Percentiles rank a stretch among this genome's conserved stretches.
These are phyloP conservation scores for Dactylellina leptospora DNA, from an alignment of 2,329 filamentous ascomycete genomes.

Conservation along the genomic window DNA sequence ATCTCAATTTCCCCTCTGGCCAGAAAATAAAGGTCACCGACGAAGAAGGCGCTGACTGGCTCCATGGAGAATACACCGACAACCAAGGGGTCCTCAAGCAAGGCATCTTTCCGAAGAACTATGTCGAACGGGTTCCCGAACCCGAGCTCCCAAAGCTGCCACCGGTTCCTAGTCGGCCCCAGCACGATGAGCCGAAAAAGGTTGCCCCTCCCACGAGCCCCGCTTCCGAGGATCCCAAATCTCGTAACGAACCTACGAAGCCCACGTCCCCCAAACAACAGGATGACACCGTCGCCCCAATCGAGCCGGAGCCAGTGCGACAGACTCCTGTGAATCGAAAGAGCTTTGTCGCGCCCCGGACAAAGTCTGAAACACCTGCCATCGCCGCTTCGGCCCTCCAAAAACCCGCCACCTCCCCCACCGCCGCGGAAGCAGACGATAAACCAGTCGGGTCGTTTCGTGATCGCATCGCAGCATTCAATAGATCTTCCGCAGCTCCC, in stretches of 20 bases:
- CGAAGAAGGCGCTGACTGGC: conserved; percentile 93
- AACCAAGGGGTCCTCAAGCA: conserved; percentile 76
- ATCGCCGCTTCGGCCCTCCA: conserved; percentile 55
- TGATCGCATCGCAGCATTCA: conserved; percentile 97
- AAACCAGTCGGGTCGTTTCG: conserved; percentile 73
- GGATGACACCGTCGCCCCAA: neutral
- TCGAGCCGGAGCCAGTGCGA: conserved; percentile 24
- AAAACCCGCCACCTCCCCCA: conserved; percentile 27
- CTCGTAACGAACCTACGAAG: conserved; percentile 4
- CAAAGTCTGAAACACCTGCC: conserved; percentile 56
- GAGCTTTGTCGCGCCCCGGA: conserved; percentile 49
- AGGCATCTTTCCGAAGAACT: conserved; percentile 94
- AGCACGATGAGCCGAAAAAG: conserved; percentile 49
- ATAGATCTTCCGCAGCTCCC: conserved; percentile 84
- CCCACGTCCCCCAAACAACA: neutral
- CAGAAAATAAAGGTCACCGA: conserved; percentile 95
- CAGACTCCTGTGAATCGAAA: conserved; percentile 19
- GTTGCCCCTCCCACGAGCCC: conserved; percentile 8
- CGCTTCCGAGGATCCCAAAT: conserved; percentile 13
- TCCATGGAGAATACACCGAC: conserved; percentile 85
- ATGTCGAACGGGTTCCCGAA: conserved; percentile 72
- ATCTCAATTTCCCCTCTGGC: conserved; percentile 83
- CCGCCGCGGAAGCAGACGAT: conserved; percentile 22
- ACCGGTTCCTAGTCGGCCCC: conserved; percentile 54
- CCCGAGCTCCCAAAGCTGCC: conserved; percentile 46